phyloP scores from a whole-genome alignment of 208 protist genomes.

The Tritrichomonas musculus region DNA sequence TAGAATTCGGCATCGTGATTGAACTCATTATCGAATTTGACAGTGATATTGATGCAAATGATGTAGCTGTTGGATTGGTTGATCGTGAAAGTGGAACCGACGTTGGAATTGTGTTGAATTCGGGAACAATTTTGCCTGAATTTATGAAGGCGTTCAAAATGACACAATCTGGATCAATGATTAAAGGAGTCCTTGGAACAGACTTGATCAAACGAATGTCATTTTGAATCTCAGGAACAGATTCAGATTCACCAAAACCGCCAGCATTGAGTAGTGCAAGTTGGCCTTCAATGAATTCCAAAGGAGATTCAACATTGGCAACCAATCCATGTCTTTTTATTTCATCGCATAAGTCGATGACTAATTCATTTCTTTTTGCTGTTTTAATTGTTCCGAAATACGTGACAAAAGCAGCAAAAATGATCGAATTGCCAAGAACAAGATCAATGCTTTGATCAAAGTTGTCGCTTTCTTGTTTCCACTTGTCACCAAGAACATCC shows the following conservation, averaged over 20 bases:
- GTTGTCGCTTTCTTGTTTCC: not conserved
- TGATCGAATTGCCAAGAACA: not conserved
- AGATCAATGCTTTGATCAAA: not conserved
- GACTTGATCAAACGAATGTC: not conserved
- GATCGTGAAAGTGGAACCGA: too few species aligned
- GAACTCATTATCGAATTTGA: too few species aligned
- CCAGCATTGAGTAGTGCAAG: not conserved
- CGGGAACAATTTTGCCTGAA: too few species aligned
- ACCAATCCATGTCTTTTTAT: not conserved
- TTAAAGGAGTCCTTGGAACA: not conserved
- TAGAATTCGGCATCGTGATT: too few species aligned
- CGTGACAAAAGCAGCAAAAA: not conserved
- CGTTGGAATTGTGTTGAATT: too few species aligned
- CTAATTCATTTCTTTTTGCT: not conserved
- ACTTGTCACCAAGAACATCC: not conserved
- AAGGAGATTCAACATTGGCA: not conserved
- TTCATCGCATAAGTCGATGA: not conserved
- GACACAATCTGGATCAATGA: slow-evolving; percentile 1
- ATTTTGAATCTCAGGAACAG: not conserved
- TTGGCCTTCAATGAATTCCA: not conserved
- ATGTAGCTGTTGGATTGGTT: too few species aligned
- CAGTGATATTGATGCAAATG: too few species aligned
- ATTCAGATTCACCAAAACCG: not conserved
- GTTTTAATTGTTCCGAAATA: not conserved
- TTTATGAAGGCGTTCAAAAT: not conserved